These are phyloP conservation scores for Rubia yunnanensis DNA, from an alignment of 257 asterid genomes.

Conservation along the genomic window DNA sequence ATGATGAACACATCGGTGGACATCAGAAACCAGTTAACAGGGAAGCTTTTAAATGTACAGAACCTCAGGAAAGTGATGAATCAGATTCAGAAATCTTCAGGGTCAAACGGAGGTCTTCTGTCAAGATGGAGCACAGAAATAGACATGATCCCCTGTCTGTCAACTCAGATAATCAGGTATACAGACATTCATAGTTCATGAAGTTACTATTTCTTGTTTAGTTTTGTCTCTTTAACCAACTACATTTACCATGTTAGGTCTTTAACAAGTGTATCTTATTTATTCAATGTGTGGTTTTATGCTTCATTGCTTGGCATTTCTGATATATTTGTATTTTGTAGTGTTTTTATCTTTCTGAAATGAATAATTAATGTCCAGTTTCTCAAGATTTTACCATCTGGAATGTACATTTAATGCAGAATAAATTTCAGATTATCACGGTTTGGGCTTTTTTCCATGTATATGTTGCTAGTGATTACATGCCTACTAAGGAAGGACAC, in stretches of 20 bases:
- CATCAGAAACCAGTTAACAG: conserved; percentile 16
- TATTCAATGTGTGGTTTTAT: background rate
- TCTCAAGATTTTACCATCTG: background rate
- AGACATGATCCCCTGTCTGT: conserved; percentile 26
- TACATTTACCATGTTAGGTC: background rate
- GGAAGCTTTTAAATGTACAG: conserved; percentile 22
- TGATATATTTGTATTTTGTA: background rate
- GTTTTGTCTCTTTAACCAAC: background rate
- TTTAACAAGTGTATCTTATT: background rate
- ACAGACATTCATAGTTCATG: background rate
- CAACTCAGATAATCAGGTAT: conserved; percentile 58
- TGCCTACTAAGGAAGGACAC: too few relatives aligned
- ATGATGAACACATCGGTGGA: conserved; percentile 17
- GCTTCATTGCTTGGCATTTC: background rate
- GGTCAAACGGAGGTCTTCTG: conserved; percentile 68
- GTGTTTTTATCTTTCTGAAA: background rate
- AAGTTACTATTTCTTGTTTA: background rate
- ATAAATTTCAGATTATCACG: background rate
- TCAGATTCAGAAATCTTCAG: conserved; percentile 87
- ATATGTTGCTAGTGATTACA: background rate
- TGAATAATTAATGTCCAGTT: background rate
- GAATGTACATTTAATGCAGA: background rate
- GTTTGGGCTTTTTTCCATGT: background rate
- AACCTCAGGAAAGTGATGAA: conserved; percentile 49
- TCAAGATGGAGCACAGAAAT: conserved; percentile 43